Conservation (phyloP, 2,329 filamentous ascomycete genomes). For the Apiospora sp. region DNA sequence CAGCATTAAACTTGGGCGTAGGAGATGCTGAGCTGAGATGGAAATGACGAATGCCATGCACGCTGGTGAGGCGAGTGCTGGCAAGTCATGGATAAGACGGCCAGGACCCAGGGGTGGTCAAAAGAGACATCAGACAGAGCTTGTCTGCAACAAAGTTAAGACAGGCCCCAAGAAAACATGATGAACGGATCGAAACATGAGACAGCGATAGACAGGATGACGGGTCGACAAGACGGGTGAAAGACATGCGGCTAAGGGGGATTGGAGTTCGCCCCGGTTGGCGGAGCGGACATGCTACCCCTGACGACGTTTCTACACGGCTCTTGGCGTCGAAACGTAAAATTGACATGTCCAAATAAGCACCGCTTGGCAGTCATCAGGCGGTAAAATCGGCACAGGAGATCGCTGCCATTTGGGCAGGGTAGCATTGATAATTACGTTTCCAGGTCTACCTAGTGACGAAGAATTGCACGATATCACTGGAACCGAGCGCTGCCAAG, state of each 20-base stretch:
- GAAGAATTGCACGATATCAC: constrained; percentile 14
- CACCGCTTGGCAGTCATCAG: background rate
- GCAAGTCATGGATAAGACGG: background rate
- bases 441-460: constrained; percentile 7
- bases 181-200: constrained; percentile 23
- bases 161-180: background rate
- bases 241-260: constrained; percentile 9
- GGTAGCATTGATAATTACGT: constrained; percentile 6
- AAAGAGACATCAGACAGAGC: constrained; percentile 13
- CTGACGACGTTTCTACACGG: constrained; percentile 19
- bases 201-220: constrained; percentile 18
- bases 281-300: background rate
- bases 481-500: constrained; percentile 3
- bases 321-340: constrained; percentile 23
- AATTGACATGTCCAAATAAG: background rate
- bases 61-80: background rate
- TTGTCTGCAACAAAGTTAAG: constrained; percentile 22
- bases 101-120: background rate
- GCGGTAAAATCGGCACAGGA: constrained; percentile 9
- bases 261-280: constrained; percentile 9
- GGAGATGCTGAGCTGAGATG: background rate
- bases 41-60: constrained; percentile 18
- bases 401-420: background rate
- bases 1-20: constrained; percentile 1
- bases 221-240: constrained; percentile 11